Evolutionary conservation across 306 rosid species (phyloP), one percentile per base, ranked within the genome.

Genomic region (Calophaca sinica): DNA sequence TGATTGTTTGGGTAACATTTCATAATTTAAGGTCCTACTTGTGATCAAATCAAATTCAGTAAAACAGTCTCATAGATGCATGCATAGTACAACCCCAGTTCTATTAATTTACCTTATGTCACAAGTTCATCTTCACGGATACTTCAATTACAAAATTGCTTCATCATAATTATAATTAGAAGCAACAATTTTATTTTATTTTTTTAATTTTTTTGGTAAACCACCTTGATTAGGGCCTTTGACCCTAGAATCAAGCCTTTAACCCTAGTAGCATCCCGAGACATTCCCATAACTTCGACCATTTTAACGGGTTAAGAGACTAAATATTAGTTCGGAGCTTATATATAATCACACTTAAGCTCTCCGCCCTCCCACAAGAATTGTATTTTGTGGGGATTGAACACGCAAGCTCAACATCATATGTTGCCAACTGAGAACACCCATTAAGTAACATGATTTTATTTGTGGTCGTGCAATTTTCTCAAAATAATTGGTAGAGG

Each of bases 21-120:
- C 88, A 77, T 77, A 57, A 39, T 35, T 66, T 42, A 70, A 55
- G 88, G 81, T 78, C 83, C 80, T 80, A 77, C 83, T 55, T 28
- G 15, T 73, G 2, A 73, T 84, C 83, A 63, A 83, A 75, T 65
- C 70, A 65, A 42, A 9, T 65, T 70, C 58, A 81, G 9, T 49
- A 46, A 31, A 66, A 77, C 6, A 44, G 42, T 77, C 52, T 54
- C 77, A 26, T 20, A 50, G 85, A 78, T 84, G 73, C 79, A 84
- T 84, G 83, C 81, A 84, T 46, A 1, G 26, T 20, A 67, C 20
- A 71, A 52, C 51, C 72, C 15, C 20, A 32, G n/a, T 49, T n/a
- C 46, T 15, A 54, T 41, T 58, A 62, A 36, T 45, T 70, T 42
- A 31, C 39, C 70, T 39, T 73, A 29, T 70, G 62, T 59, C 73